Evolutionary conservation across 768 basidiomycete genomes (phyloP).

Genomic region (Psilocybe cubensis): DNA sequence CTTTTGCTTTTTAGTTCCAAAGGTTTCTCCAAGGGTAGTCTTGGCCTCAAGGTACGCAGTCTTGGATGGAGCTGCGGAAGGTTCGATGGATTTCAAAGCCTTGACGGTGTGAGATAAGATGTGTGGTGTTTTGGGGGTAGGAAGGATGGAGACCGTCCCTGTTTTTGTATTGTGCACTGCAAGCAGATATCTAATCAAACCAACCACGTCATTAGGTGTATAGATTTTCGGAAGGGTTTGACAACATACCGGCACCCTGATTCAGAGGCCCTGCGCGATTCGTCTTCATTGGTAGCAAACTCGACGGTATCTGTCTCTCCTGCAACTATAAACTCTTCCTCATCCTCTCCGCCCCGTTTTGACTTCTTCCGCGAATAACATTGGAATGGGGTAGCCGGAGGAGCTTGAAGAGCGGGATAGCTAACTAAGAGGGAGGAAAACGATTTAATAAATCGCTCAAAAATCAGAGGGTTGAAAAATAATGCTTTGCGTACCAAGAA

Average conservation of each 20-base stretch:
- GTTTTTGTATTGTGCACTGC: slow-evolving; percentile 82
- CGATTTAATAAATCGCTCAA: neutral
- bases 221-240: neutral
- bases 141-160: slow-evolving; percentile 68
- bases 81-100: slow-evolving; percentile 69
- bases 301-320: slow-evolving; percentile 88
- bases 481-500: slow-evolving; percentile 35
- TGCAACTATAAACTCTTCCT: slow-evolving; percentile 56
- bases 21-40: slow-evolving; percentile 85
- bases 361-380: slow-evolving; percentile 56
- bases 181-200: slow-evolving; percentile 77
- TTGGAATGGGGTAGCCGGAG: slow-evolving; percentile 60
- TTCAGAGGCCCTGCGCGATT: slow-evolving; percentile 49
- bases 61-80: slow-evolving; percentile 51
- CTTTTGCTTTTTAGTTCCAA: slow-evolving; percentile 95
- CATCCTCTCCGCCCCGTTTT: slow-evolving; percentile 31
- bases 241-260: slow-evolving; percentile 69
- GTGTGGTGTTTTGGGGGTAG: slow-evolving; percentile 65
- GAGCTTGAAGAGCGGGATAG: slow-evolving; percentile 68
- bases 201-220: slow-evolving; percentile 4
- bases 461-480: no score
- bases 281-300: slow-evolving; percentile 69
- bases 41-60: slow-evolving; percentile 64
- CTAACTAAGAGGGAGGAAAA: slow-evolving; percentile 24
- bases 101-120: slow-evolving; percentile 82